Evolutionary conservation across 768 basidiomycete species (phyloP), one percentile per base, ranked within the genome.

Genomic region (Infundibulicybe gibba): DNA sequence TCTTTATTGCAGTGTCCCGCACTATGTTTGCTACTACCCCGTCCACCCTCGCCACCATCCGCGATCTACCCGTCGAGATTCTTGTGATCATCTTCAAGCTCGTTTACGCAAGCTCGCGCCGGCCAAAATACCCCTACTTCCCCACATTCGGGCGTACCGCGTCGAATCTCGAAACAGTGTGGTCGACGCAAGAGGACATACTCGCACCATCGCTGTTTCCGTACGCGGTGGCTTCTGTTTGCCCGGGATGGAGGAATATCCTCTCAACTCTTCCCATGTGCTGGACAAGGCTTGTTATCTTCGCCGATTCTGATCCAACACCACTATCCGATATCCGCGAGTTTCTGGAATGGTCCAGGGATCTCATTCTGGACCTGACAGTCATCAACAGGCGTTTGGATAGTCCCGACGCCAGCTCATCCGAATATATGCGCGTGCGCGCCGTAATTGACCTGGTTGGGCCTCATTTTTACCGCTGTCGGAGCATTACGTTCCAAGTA

Each of bases 401-500:
- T 25, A 8, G 8, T 4, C 25, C 25, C 25, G 35, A 38, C 4
- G n/a, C n/a, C n/a, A 38, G n/a, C n/a, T 38, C 35, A 38, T 6
- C 35, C n/a, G 57, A 58, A 40, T 17, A 44, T 13, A 37, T 44
- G 13, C 49, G 47, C 31, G 49, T 54, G 11, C 45, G 50, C 5
- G 21, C 49, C 14, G 38, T 52, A 37, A 49, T 60, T 37, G 51
- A 58, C 11, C 44, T 53, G 14, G 34, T 58, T 14, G 35, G 45
- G 32, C 47, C 48, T 14, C 50, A 57, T 34, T 39, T 60, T 6
- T 45, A 54, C 14, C 52, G 54, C 6, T 56, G 51, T 40, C 50
- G 54, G n/a, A 40, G 48, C 30, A 43, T 60, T 20, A 44, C 48
- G 15, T 57, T 60, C 50, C 43, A 54, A 40, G 38, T 56, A 13